A percentile compares a stretch with the other conserved stretches of the same genome.
phyloP scores from a whole-genome alignment of 805 yeast genomes.

The Yamadazyma sp. region DNA sequence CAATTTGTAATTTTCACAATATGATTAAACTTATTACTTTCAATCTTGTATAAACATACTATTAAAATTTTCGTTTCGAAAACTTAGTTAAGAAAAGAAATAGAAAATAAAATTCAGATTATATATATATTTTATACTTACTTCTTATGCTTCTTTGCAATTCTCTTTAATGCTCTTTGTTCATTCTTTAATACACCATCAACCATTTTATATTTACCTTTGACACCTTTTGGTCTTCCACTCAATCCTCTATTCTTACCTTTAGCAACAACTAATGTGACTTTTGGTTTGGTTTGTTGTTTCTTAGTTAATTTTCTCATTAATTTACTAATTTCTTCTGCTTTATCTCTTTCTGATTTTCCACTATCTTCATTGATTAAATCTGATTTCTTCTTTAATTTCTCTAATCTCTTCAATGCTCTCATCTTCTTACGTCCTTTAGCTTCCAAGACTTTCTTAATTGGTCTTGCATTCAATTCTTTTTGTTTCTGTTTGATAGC shows the following conservation, averaged over 20 bases:
- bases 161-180: conserved; percentile 86
- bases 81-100: background rate
- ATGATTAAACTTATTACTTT: too few species aligned
- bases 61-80: background rate
- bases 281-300: conserved; percentile 73
- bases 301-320: conserved; percentile 76
- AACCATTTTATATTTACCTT: conserved; percentile 98
- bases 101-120: too few species aligned
- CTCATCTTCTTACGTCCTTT: conserved; percentile 94
- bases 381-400: conserved; percentile 89
- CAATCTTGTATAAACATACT: too few species aligned
- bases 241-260: conserved; percentile 82
- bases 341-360: conserved; percentile 89
- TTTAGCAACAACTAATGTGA: conserved; percentile 82
- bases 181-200: conserved; percentile 98
- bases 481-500: conserved; percentile 43
- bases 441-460: conserved; percentile 98
- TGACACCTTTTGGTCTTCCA: conserved; percentile 96
- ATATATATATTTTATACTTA: too few species aligned
- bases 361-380: conserved; percentile 81
- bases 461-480: conserved; percentile 92
- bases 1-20: too few species aligned
- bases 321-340: conserved; percentile 84
- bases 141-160: conserved; percentile 81
- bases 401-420: conserved; percentile 81